These are phyloP conservation scores for Talaromyces sp. DNA, from an alignment of 2,329 filamentous ascomycete genomes.

Conservation along the genomic window DNA sequence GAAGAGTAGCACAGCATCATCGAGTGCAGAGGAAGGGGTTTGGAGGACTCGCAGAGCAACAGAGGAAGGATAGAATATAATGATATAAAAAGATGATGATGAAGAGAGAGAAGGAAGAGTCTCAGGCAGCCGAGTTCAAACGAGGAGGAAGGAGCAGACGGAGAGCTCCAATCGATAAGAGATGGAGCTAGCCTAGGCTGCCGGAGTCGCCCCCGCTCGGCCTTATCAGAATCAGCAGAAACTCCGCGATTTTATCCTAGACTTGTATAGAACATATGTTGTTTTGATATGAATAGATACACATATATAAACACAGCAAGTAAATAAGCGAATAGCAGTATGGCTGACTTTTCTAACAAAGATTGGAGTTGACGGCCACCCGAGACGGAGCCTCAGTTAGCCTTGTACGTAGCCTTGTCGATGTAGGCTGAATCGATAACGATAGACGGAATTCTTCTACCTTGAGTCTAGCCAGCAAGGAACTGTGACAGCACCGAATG, in stretches of 20 bases:
- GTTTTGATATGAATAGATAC: not conserved
- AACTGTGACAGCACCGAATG: not conserved
- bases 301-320: not conserved
- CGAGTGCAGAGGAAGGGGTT: not conserved
- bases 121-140: conserved; percentile 20
- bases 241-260: not conserved
- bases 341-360: not conserved
- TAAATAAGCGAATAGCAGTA: no score
- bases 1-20: conserved; percentile 9
- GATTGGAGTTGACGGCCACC: not conserved
- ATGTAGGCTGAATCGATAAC: not conserved
- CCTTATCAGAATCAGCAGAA: not conserved
- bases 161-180: conserved; percentile 7
- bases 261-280: not conserved
- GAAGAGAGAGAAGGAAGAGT: not conserved
- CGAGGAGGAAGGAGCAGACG: not conserved
- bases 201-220: not conserved
- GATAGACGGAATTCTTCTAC: not conserved
- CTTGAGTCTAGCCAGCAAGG: not conserved
- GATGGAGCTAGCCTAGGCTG: not conserved
- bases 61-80: conserved; percentile 3
- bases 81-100: not conserved
- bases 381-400: not conserved
- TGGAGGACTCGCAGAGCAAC: not conserved
- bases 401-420: not conserved